A percentile compares a stretch with the other conserved stretches of the same genome.
Conservation (phyloP, 2,329 filamentous ascomycete species). For the Monosporascus sp. region DNA sequence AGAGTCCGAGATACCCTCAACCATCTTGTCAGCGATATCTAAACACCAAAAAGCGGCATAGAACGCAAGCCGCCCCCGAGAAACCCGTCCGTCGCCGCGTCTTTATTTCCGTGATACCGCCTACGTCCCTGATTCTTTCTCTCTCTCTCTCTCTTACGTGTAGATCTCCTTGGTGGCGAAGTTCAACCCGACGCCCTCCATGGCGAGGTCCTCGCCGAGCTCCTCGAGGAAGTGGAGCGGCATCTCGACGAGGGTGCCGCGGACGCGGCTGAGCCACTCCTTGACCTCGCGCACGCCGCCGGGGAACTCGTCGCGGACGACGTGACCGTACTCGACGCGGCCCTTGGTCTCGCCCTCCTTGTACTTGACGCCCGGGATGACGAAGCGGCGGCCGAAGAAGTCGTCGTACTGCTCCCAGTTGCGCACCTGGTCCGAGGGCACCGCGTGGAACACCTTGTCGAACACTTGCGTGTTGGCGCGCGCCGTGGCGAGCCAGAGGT, state of each 20-base stretch:
- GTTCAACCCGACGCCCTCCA: constrained; percentile 71
- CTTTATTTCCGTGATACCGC: not conserved
- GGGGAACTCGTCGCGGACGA: constrained; percentile 73
- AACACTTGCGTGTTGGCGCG: constrained; percentile 76
- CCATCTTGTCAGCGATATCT: no score
- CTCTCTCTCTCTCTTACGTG: constrained; percentile 38
- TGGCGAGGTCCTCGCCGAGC: constrained; percentile 69
- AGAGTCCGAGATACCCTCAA: no score
- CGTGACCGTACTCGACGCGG: constrained; percentile 76
- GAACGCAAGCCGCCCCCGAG: not conserved
- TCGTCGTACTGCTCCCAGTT: constrained; percentile 70
- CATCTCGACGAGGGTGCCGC: constrained; percentile 81
- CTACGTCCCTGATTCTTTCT: not conserved
- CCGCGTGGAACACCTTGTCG: constrained; percentile 72
- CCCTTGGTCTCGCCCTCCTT: constrained; percentile 37
- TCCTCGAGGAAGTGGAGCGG: constrained; percentile 81
- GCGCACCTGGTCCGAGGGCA: constrained; percentile 62
- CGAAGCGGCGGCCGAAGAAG: constrained; percentile 65
- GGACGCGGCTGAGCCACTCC: constrained; percentile 59
- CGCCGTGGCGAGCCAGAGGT: constrained; percentile 69
- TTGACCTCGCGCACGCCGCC: constrained; percentile 70
- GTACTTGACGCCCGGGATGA: constrained; percentile 43
- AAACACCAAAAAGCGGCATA: no score
- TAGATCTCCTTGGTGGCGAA: constrained; percentile 68
- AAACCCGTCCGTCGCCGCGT: no score